phyloP scores from a whole-genome alignment of 148 eudicot species.

The Euryodendron excelsum region DNA sequence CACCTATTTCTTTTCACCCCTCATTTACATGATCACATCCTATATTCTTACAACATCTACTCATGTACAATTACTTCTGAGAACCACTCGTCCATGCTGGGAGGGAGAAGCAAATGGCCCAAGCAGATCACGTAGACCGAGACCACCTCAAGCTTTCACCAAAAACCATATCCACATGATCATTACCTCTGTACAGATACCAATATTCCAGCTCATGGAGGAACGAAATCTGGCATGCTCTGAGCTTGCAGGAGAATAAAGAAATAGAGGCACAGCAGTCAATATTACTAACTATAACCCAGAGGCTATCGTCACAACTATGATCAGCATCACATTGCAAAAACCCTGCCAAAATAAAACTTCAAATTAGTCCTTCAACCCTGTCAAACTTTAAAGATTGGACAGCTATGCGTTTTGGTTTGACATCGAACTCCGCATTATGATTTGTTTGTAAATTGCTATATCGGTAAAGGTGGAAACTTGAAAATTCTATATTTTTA shows the following conservation, averaged over 20 bases:
- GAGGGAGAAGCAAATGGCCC: slow-evolving; percentile 18
- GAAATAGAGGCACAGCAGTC: not conserved
- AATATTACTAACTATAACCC: not conserved
- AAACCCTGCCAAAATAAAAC: slow-evolving; percentile 19
- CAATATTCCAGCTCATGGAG: not conserved
- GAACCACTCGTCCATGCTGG: slow-evolving; percentile 6
- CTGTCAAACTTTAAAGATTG: not conserved
- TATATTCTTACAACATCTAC: slow-evolving; percentile 28
- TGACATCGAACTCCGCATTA: not conserved
- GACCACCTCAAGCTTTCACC: not conserved
- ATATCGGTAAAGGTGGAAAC: not conserved
- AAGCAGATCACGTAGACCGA: slow-evolving; percentile 1
- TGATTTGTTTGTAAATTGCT: not conserved
- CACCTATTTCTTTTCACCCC: slow-evolving; percentile 31
- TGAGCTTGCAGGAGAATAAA: not conserved
- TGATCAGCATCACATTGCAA: slow-evolving; percentile 8
- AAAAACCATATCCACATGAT: not conserved
- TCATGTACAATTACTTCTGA: slow-evolving; percentile 31
- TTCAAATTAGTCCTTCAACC: slow-evolving; percentile 4
- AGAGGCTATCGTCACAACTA: not conserved
- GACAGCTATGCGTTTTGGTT: not conserved
- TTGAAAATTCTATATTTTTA: too few species aligned
- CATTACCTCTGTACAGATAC: not conserved
- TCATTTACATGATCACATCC: slow-evolving; percentile 47
- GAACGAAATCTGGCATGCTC: slow-evolving; percentile 3